These are phyloP conservation scores for Pseudophaeomoniella oleicola DNA, from an alignment of 2,329 filamentous ascomycete genomes.

Conservation along the genomic window DNA sequence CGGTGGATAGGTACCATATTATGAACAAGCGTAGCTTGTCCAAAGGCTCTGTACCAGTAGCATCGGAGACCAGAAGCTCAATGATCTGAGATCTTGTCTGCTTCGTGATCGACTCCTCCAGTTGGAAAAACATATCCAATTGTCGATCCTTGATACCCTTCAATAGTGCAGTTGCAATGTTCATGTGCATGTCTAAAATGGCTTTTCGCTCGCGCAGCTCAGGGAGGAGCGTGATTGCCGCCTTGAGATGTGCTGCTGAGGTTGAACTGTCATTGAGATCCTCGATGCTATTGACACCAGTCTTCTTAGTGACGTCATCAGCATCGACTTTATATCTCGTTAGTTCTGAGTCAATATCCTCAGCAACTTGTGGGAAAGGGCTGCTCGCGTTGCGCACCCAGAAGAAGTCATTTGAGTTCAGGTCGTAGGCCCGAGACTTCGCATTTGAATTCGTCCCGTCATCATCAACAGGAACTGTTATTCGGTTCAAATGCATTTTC, in stretches of 20 bases:
- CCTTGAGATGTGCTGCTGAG: slow-evolving; percentile 87
- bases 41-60: slow-evolving; percentile 67
- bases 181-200: slow-evolving; percentile 98
- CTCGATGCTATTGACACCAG: slow-evolving; percentile 80
- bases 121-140: slow-evolving; percentile 87
- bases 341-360: slow-evolving; percentile 87
- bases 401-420: slow-evolving; percentile 86
- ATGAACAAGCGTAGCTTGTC: slow-evolving; percentile 92
- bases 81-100: slow-evolving; percentile 80
- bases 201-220: slow-evolving; percentile 86
- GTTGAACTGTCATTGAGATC: slow-evolving; percentile 80
- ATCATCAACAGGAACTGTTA: slow-evolving; percentile 72
- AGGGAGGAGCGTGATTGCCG: slow-evolving; percentile 82
- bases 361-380: slow-evolving; percentile 89
- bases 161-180: slow-evolving; percentile 67
- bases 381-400: slow-evolving; percentile 85
- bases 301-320: slow-evolving; percentile 86
- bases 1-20: slow-evolving; percentile 92
- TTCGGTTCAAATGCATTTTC: slow-evolving; percentile 76
- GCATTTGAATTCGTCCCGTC: slow-evolving; percentile 58
- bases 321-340: slow-evolving; percentile 93
- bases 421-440: slow-evolving; percentile 80
- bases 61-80: slow-evolving; percentile 65
- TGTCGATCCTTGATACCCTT: slow-evolving; percentile 88
- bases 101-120: slow-evolving; percentile 86